Base-by-base conservation (phyloP, 2,329 filamentous ascomycete species). In the Penicillium sp. region DNA sequence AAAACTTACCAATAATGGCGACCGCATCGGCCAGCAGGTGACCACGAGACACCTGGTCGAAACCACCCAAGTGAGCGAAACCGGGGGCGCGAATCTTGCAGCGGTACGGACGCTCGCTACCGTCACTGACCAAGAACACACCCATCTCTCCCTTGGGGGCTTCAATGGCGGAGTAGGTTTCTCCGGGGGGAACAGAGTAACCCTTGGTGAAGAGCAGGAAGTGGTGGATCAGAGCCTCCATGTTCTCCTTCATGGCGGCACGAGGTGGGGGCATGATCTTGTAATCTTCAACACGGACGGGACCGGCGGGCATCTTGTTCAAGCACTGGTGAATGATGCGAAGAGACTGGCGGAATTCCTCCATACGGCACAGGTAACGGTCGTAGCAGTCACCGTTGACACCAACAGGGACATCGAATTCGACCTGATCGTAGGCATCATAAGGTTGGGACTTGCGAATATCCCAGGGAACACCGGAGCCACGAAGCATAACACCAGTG, bases 131-230 rank as follows among this genome's bases (percentile, higher is more conserved):
- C 44, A 98, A 76, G 69, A 86, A 98, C 39, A 98, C 93, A 69
- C 86, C 93, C 93, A 98, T 98, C 77, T 98, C 93, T 63, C 93
- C 93, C 85, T 98, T 98, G 52, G 93, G 93, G n/a, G 94, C 93
- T 78, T 98, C 93, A 57, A 98, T 98, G 53, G 86, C 91, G 40
- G 86, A 90, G 79, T 98, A 98, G 5, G 93, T 98, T 79, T 98
- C 93, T 54, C 93, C 94, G 6, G 94, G 93, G 38, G 93, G 93
- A 4, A 98, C 93, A 39, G 89, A 82, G 73, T 98, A 98, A 50
- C 93, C 93, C 81, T 98, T 98, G 71, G 90, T 97, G 78, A 91
- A 98, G 46, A 98, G 84, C 58, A 98, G 76, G 81, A 98, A 98
- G 78, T 98, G 93, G 76, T 98, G 93, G 68, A 98, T 98, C 38